Conservation (phyloP, 1,284 basidiomycete species). For the Pyrrhoderma lamaoense region DNA sequence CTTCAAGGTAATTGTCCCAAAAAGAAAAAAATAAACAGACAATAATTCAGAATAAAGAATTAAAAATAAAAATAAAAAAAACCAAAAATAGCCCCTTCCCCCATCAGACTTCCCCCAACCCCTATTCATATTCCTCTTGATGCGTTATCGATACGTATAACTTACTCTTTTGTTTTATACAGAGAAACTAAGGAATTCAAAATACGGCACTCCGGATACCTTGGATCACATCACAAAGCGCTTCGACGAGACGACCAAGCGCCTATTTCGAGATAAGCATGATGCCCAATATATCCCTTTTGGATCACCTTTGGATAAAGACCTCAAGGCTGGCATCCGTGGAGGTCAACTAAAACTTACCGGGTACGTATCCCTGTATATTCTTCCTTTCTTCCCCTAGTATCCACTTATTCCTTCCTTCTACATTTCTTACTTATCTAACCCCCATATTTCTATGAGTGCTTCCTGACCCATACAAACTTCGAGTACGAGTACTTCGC, state of each 20-base stretch:
- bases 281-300: conserved; percentile 66
- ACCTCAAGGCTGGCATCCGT: conserved; percentile 57
- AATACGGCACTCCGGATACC: conserved; percentile 59
- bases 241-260: conserved; percentile 76
- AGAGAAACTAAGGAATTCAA: conserved; percentile 65
- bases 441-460: too few species aligned
- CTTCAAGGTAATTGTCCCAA: conserved; percentile 43
- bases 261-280: conserved; percentile 59
- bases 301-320: conserved; percentile 72
- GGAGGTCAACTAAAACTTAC: conserved; percentile 62
- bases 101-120: conserved; percentile 2
- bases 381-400: background rate
- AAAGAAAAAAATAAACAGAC: background rate
- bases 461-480: too few species aligned
- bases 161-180: conserved; percentile 8
- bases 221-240: conserved; percentile 65
- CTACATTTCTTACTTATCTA: background rate
- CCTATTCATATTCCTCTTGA: too few species aligned
- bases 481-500: too few species aligned
- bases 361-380: conserved; percentile 38
- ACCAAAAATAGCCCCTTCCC: too few species aligned
- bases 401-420: background rate
- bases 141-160: background rate
- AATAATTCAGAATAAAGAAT: too few species aligned
- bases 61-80: too few species aligned